Conservation (phyloP, 2,329 filamentous ascomycete genomes). For the Fusarium sp. region DNA sequence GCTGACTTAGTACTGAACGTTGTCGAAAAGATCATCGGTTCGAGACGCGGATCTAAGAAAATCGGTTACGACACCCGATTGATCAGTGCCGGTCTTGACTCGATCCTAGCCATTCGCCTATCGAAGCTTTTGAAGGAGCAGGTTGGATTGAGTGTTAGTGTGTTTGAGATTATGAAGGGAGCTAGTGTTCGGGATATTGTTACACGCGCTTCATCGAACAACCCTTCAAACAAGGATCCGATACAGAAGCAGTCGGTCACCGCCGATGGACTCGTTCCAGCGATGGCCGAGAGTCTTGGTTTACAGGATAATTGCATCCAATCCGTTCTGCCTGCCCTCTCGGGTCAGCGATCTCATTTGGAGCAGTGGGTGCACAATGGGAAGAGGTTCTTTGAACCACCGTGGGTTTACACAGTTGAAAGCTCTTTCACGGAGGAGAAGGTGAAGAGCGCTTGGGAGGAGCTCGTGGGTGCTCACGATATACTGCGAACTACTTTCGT, state of each 20-base stretch:
- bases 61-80: constrained; percentile 11
- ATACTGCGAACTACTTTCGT: constrained; percentile 15
- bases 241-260: fast-evolving
- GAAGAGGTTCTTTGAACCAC: constrained; percentile 27
- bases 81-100: constrained; percentile 21
- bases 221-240: not conserved
- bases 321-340: not conserved
- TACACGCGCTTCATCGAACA: not conserved
- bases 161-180: constrained; percentile 29
- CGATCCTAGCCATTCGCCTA: constrained; percentile 24
- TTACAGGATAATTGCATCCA: not conserved
- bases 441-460: not conserved
- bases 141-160: not conserved
- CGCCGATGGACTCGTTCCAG: not conserved
- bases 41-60: not conserved
- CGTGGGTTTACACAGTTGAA: constrained; percentile 13
- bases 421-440: not conserved
- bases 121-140: constrained; percentile 22
- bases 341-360: constrained; percentile 14
- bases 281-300: not conserved
- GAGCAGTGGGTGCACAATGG: constrained; percentile 25
- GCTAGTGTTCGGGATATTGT: constrained; percentile 4
- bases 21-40: constrained; percentile 6
- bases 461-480: constrained; percentile 5
- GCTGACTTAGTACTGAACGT: not conserved